Conservation (phyloP, 805 yeast genomes). For the Kregervanrija pseudodelftensis region DNA sequence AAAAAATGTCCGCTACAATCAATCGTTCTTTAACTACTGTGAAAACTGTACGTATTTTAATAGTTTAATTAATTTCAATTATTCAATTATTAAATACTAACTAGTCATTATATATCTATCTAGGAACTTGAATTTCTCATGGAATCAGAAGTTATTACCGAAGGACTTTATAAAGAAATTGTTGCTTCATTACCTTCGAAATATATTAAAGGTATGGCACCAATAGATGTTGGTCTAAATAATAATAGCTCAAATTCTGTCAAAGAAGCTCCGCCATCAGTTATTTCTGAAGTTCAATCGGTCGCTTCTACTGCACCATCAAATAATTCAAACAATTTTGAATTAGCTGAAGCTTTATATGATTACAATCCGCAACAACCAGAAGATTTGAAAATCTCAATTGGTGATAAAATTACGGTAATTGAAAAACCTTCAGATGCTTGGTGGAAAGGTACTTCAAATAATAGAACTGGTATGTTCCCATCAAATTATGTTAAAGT, state of each 20-base stretch:
- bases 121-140: slow-evolving; percentile 69
- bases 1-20: slow-evolving; percentile 44
- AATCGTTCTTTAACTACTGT: slow-evolving; percentile 75
- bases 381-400: slow-evolving; percentile 59
- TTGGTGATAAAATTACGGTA: slow-evolving; percentile 66
- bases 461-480: slow-evolving; percentile 68
- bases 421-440: slow-evolving; percentile 69
- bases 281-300: slow-evolving; percentile 2
- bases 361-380: slow-evolving; percentile 68
- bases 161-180: slow-evolving; percentile 36
- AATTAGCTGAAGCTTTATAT: slow-evolving; percentile 62
- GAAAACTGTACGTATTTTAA: slow-evolving; percentile 35
- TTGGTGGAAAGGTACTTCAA: slow-evolving; percentile 83
- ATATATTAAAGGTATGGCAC: slow-evolving; percentile 11
- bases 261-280: slow-evolving; percentile 2
- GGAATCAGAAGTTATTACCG: slow-evolving; percentile 67
- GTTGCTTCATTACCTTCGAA: slow-evolving; percentile 2
- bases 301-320: slow-evolving; percentile 6
- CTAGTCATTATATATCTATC: background rate
- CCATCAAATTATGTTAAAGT: slow-evolving; percentile 79
- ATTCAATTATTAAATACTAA: slow-evolving; percentile 5
- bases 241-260: slow-evolving; percentile 5
- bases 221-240: slow-evolving; percentile 16
- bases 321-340: slow-evolving; percentile 12
- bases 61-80: background rate